Evolutionary conservation across 2,329 filamentous ascomycete species (phyloP), one percentile per base, ranked within the genome.

Genomic region (Cladophialophora exuberans): DNA sequence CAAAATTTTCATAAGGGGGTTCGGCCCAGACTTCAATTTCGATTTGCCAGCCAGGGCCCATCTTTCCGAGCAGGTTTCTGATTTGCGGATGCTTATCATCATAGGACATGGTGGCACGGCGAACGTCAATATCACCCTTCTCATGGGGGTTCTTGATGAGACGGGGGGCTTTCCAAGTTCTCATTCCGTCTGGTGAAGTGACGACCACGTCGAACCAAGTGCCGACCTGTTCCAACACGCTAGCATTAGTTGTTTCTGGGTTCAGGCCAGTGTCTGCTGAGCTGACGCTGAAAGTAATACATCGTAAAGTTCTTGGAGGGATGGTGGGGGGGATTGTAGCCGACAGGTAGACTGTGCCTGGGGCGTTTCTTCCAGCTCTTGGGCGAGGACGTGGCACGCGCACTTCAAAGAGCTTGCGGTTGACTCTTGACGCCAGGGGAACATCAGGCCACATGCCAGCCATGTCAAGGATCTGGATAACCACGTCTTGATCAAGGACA

Each of bases 121-220:
- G n/a, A n/a, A n/a, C n/a, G n/a, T n/a, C n/a, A n/a, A n/a, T n/a
- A n/a, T n/a, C n/a, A n/a, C n/a, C 53, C 4, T n/a, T n/a, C n/a
- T n/a, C n/a, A n/a, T n/a, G 30, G 30, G 10, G 30, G 30, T 31
- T 31, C n/a, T n/a, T n/a, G n/a, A n/a, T n/a, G n/a, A n/a, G n/a
- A n/a, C n/a, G n/a, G n/a, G n/a, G n/a, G n/a, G n/a, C n/a, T n/a
- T n/a, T n/a, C n/a, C n/a, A n/a, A n/a, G n/a, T n/a, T n/a, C n/a
- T n/a, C n/a, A n/a, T n/a, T n/a, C n/a, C n/a, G n/a, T n/a, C n/a
- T n/a, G n/a, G n/a, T n/a, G n/a, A n/a, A n/a, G n/a, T n/a, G n/a
- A n/a, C n/a, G n/a, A n/a, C n/a, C n/a, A 57, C 58, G 31, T 61
- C 58, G 26, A 61, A 61, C 58, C 58, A 61, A 9, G 58, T 61